Conservation (phyloP, 352 stramenopile species). For the Phytophthora pisi region DNA sequence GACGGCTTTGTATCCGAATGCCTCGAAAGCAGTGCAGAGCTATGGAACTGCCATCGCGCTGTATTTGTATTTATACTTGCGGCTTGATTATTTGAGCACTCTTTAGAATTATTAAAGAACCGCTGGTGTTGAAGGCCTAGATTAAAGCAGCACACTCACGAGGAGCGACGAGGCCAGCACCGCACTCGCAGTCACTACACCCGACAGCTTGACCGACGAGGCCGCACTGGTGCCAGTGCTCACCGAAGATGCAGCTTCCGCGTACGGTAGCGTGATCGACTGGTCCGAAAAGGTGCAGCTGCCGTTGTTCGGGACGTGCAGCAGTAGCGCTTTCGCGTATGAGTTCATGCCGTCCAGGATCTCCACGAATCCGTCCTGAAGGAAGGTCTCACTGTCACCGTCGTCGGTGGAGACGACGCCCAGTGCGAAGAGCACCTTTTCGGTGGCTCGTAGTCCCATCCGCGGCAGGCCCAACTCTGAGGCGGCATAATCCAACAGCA, state of each 20-base stretch:
- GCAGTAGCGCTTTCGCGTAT: conserved; percentile 10
- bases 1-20: too few relatives aligned
- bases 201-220: conserved; percentile 5
- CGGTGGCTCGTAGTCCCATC: conserved; percentile 20
- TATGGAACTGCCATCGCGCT: too few relatives aligned
- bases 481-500: conserved; percentile 32
- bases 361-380: conserved; percentile 4
- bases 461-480: conserved; percentile 31
- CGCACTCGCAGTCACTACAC: conserved; percentile 2
- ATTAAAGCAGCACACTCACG: neutral
- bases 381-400: neutral
- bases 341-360: conserved; percentile 1
- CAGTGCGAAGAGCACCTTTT: conserved; percentile 20
- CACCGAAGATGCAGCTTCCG: neutral
- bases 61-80: too few relatives aligned
- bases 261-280: conserved; percentile 29
- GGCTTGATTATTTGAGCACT: too few relatives aligned
- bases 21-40: too few relatives aligned
- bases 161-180: conserved; percentile 3
- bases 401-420: neutral
- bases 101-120: too few relatives aligned
- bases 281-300: conserved; percentile 33
- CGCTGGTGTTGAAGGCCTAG: too few relatives aligned
- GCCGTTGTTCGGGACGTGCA: conserved; percentile 39
- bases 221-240: neutral